A percentile compares a stretch with the other conserved stretches of the same genome.
phyloP scores from a whole-genome alignment of 2,329 filamentous ascomycete species.

The Penicillium sp. region DNA sequence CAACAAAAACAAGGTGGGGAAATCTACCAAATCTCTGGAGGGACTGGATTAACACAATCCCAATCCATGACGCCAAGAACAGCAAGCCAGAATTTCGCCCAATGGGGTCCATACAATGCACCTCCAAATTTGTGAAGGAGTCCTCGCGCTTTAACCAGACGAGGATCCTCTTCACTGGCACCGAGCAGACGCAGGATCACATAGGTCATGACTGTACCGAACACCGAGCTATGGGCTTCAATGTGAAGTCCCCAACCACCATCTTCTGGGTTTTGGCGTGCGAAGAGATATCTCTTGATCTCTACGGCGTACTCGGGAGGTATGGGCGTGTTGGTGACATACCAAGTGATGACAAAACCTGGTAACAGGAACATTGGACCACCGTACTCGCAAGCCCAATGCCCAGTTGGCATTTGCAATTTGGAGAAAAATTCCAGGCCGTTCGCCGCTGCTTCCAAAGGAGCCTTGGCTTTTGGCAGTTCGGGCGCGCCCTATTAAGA shows the following conservation, averaged over 20 bases:
- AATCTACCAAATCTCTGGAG: conserved; percentile 78
- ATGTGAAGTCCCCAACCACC: conserved; percentile 98
- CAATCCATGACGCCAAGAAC: conserved; percentile 78
- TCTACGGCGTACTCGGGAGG: conserved; percentile 75
- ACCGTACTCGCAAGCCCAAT: conserved; percentile 97
- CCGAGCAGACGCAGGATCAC: conserved; percentile 74
- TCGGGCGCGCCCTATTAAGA: conserved; percentile 63
- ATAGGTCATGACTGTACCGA: conserved; percentile 89
- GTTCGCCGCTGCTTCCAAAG: conserved; percentile 75
- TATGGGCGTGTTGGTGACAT: conserved; percentile 83
- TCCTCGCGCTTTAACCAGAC: conserved; percentile 79
- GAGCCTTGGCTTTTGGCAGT: conserved; percentile 65
- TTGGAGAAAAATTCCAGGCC: conserved; percentile 84
- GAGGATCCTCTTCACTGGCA: conserved; percentile 74
- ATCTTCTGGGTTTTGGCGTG: conserved; percentile 77
- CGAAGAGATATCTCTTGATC: conserved; percentile 88
- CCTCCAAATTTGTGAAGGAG: conserved; percentile 83
- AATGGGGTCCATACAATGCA: conserved; percentile 79
- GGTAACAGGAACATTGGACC: conserved; percentile 95
- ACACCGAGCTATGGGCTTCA: conserved; percentile 86
- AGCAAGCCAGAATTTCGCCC: conserved; percentile 95
- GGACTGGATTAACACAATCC: conserved; percentile 92
- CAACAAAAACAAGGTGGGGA: conserved; percentile 6
- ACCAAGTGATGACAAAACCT: conserved; percentile 79
- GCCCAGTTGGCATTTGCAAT: conserved; percentile 80